Conservation (phyloP, 441 rosid species). For the Lepidium campestre region DNA sequence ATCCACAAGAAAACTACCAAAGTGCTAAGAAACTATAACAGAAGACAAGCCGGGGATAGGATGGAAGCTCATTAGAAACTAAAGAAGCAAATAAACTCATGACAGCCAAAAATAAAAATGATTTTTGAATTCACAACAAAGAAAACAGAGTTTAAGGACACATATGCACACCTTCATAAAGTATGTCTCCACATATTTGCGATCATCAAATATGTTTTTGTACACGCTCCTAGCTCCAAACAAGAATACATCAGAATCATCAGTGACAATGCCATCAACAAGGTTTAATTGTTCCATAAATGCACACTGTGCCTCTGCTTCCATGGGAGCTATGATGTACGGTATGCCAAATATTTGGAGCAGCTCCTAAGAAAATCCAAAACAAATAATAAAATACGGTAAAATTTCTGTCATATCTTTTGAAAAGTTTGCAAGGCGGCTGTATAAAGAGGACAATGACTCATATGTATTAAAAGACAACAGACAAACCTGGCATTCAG, state of each 20-base stretch:
- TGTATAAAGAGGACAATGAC: neutral
- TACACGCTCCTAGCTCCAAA: conserved; percentile 89
- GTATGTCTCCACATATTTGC: conserved; percentile 97
- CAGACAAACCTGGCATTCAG: conserved; percentile 78
- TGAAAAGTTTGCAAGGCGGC: neutral
- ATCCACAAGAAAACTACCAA: neutral
- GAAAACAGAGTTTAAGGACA: neutral
- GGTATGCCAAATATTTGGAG: conserved; percentile 98
- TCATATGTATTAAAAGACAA: conserved; percentile 6
- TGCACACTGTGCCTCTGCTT: conserved; percentile 99
- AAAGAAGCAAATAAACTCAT: neutral
- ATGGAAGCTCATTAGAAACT: neutral
- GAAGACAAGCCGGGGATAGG: neutral
- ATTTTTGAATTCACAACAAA: neutral
- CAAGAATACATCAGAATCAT: conserved; percentile 93
- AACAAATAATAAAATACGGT: no score
- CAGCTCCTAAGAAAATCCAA: conserved; percentile 56
- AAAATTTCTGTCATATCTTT: neutral
- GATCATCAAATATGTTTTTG: conserved; percentile 96
- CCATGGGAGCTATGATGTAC: conserved; percentile 96
- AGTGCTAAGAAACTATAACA: neutral
- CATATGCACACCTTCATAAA: conserved; percentile 61
- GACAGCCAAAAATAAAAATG: neutral
- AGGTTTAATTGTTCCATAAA: conserved; percentile 79
- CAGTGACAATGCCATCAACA: conserved; percentile 97